Evolutionary conservation across 805 yeast genomes (phyloP).

Genomic region (Ogataea pilisensis): DNA sequence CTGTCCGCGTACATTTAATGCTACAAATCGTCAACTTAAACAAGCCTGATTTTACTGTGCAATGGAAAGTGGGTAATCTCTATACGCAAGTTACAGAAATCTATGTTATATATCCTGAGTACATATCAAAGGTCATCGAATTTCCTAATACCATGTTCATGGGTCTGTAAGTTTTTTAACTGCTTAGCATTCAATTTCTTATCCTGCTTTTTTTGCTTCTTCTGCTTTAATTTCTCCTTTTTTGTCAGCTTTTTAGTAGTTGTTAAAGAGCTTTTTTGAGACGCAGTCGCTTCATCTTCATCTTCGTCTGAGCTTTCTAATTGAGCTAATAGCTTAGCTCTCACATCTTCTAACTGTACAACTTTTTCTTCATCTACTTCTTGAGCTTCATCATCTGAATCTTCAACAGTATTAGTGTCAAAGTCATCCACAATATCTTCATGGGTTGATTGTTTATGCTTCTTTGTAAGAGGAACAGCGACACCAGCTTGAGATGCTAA

Average conservation of each 20-base stretch:
- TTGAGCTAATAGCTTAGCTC: neutral
- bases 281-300: no score
- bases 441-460: slow-evolving; percentile 6
- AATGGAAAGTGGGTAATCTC: no score
- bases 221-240: slow-evolving; percentile 30
- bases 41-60: no score
- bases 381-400: slow-evolving; percentile 19
- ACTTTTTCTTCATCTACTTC: neutral
- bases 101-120: no score
- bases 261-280: no score
- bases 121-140: slow-evolving; percentile 51
- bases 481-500: neutral
- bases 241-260: slow-evolving; percentile 12
- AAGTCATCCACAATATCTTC: slow-evolving; percentile 1
- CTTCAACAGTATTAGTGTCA: slow-evolving; percentile 18
- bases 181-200: slow-evolving; percentile 40
- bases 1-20: no score
- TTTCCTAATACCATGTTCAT: slow-evolving; percentile 60
- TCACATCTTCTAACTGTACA: neutral
- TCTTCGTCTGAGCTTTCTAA: slow-evolving; percentile 1
- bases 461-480: neutral
- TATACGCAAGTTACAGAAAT: no score
- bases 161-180: slow-evolving; percentile 43
- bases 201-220: slow-evolving; percentile 33
- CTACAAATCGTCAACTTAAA: no score